phyloP scores from a whole-genome alignment of 306 rosid species.

The Carpinus viminea region DNA sequence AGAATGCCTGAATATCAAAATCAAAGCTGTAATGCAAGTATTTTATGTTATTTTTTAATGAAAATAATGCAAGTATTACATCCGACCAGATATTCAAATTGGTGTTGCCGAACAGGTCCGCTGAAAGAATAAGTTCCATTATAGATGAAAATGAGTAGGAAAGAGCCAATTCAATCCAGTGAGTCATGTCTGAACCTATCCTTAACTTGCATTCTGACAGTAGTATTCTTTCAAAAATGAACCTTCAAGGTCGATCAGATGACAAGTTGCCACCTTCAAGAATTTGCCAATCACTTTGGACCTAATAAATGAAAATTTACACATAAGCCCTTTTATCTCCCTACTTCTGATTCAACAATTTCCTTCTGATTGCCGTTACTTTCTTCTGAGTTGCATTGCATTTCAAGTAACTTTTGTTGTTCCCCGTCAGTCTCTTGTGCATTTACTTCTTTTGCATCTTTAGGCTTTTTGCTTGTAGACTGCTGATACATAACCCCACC shows the following conservation, averaged over 20 bases:
- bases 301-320: background rate
- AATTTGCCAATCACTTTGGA: background rate
- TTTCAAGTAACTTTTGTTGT: slow-evolving; percentile 57
- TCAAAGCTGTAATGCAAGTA: too few relatives aligned
- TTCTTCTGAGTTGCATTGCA: slow-evolving; percentile 44
- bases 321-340: slow-evolving; percentile 23
- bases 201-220: background rate
- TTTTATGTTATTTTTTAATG: too few relatives aligned
- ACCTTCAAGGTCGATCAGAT: background rate
- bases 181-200: background rate
- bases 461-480: slow-evolving; percentile 64
- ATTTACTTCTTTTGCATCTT: slow-evolving; percentile 42
- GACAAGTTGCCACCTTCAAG: background rate
- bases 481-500: slow-evolving; percentile 82
- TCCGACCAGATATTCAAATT: background rate
- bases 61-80: slow-evolving; percentile 3
- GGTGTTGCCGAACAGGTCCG: background rate
- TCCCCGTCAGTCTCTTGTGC: slow-evolving; percentile 52
- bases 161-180: background rate
- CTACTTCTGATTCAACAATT: slow-evolving; percentile 37
- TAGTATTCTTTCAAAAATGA: background rate
- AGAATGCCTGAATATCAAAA: background rate
- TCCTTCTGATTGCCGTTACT: slow-evolving; percentile 27
- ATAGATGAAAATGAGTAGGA: background rate
- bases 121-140: background rate